Base-by-base conservation (phyloP, 2,329 filamentous ascomycete genomes). In the Stagonosporopsis vannaccii region DNA sequence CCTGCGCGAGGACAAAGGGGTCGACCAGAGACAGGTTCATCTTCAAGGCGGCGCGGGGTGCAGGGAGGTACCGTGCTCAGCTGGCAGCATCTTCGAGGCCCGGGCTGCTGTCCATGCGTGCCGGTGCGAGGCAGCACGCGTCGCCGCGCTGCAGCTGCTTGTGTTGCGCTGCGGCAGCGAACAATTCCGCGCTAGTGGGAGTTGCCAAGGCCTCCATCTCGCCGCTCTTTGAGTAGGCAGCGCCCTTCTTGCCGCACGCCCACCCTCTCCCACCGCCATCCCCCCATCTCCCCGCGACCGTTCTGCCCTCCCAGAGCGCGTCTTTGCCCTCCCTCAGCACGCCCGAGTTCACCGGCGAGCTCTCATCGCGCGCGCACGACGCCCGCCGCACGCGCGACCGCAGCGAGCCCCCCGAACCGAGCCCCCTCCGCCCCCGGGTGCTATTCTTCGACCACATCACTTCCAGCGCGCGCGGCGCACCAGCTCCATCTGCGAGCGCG, bases 21-120 rank as follows among this genome's bases (percentile, higher is more conserved):
- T 91, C 89, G 60, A 88, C 82, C 37, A 91, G 82, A 48, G 88
- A 85, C 63, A 90, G 79, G 81, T 90, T 90, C 88, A 91, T 90
- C 25, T 46, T 54, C 43, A 54, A n/a, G 61, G 63, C 73, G 51
- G 60, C 46, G 58, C 42, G 28, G 59, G 39, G 58, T 59, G 48
- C 58, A 61, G 52, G n/a, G 42, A 46, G 32, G 42, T 22, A 47
- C 28, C 32, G 51, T 46, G 58, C 58, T 65, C 61, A 63, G 37
- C 48, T 39, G 33, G 60, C 59, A 65, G 63, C 62, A 67, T 66
- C 60, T 61, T 68, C 44, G 51, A 49, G 58, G 55, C 56, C 56
- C 55, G 58, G 53, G 42, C 51, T 40, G 45, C 40, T 44, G 51
- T 58, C 35, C 51, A 46, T 48, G 51, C 50, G 50, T 46, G 42